Conservation (phyloP, 2,329 filamentous ascomycete species). For the Meredithiella fracta region DNA sequence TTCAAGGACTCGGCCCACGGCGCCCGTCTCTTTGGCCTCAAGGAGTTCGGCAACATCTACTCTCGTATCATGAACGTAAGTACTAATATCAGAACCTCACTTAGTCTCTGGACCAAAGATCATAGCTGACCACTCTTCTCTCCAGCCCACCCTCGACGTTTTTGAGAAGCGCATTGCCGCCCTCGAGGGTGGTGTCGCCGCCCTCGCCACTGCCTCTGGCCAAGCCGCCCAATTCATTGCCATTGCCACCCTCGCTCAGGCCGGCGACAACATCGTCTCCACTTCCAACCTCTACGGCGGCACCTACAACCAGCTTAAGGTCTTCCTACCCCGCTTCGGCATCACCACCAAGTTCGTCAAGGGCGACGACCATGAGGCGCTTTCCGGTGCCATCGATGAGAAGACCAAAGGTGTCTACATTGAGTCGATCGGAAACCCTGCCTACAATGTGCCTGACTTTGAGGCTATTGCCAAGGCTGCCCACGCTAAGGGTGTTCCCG, state of each 20-base stretch:
- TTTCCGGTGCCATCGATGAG: slow-evolving; percentile 72
- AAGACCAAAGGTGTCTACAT: slow-evolving; percentile 86
- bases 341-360: slow-evolving; percentile 77
- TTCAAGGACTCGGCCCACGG: slow-evolving; percentile 97
- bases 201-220: slow-evolving; percentile 69
- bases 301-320: slow-evolving; percentile 96
- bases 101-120: background rate
- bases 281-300: slow-evolving; percentile 86
- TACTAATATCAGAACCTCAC: background rate
- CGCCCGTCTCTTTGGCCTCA: slow-evolving; percentile 85
- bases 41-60: slow-evolving; percentile 97
- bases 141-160: slow-evolving; percentile 75
- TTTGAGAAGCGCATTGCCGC: slow-evolving; percentile 96
- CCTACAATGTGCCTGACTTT: slow-evolving; percentile 84
- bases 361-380: slow-evolving; percentile 63
- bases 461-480: slow-evolving; percentile 72
- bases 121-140: background rate
- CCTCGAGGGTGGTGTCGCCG: slow-evolving; percentile 78
- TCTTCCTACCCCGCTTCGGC: slow-evolving; percentile 70
- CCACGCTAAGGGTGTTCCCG: slow-evolving; percentile 48
- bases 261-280: slow-evolving; percentile 84
- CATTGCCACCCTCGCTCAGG: slow-evolving; percentile 65
- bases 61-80: slow-evolving; percentile 84
- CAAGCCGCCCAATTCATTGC: slow-evolving; percentile 88
- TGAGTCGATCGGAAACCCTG: slow-evolving; percentile 85